Conservation (phyloP, 441 rosid species). For the Bocquillonia castaneifolia region DNA sequence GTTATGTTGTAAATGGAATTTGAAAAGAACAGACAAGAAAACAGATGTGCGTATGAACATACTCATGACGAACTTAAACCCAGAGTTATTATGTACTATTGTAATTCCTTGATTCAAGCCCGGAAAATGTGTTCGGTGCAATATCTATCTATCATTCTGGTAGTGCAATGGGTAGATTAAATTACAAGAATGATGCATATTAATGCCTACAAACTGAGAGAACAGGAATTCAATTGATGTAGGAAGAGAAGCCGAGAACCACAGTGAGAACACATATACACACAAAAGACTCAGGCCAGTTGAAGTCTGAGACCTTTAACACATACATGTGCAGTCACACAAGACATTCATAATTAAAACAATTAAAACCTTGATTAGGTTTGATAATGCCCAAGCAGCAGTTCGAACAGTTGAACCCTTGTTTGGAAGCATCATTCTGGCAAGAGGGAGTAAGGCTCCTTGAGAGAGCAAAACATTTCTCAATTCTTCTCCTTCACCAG, state of each 20-base stretch:
- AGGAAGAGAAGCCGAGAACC: background rate
- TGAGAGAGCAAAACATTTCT: slow-evolving; percentile 81
- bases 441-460: slow-evolving; percentile 84
- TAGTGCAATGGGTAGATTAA: background rate
- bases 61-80: background rate
- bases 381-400: slow-evolving; percentile 97
- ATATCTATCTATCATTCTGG: background rate
- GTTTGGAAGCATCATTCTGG: slow-evolving; percentile 89
- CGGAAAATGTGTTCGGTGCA: background rate
- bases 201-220: background rate
- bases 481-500: slow-evolving; percentile 94
- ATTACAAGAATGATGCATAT: background rate
- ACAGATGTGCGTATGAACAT: background rate
- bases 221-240: background rate
- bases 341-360: slow-evolving; percentile 16
- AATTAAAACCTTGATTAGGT: slow-evolving; percentile 73
- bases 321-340: background rate
- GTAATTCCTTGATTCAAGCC: background rate
- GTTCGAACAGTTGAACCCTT: slow-evolving; percentile 90
- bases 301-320: background rate
- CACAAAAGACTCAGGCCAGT: background rate
- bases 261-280: background rate
- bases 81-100: background rate
- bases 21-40: slow-evolving; percentile 14
- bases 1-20: slow-evolving; percentile 30